These are phyloP conservation scores for Purshia tridentata DNA, from an alignment of 306 rosid genomes.

Conservation along the genomic window DNA sequence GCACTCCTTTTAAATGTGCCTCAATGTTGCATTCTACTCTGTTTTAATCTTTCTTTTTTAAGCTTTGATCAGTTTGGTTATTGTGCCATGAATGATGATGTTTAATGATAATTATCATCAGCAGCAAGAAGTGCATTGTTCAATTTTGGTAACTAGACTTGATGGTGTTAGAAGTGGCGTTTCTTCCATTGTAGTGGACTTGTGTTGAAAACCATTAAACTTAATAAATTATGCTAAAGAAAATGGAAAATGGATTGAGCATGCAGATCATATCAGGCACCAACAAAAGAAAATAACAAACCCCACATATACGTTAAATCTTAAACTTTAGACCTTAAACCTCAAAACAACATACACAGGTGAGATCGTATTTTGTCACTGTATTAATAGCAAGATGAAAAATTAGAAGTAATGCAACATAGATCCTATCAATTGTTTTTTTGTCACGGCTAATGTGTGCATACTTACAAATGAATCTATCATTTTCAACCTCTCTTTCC, in stretches of 20 bases:
- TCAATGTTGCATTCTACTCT: not conserved
- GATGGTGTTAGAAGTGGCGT: not conserved
- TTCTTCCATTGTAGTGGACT: not conserved
- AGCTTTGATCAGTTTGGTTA: not conserved
- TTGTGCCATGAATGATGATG: not conserved
- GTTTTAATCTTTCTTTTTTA: not conserved
- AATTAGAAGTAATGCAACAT: not conserved
- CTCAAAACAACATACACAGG: no score
- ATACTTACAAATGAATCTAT: not conserved
- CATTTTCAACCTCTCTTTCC: slow-evolving; percentile 4
- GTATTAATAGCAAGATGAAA: not conserved
- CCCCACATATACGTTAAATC: no score
- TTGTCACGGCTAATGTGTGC: no score
- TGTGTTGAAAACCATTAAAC: not conserved
- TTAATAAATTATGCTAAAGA: no score
- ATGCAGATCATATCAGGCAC: no score
- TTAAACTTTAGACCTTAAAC: not conserved
- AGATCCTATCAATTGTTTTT: no score
- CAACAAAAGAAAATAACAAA: no score
- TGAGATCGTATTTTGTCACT: no score
- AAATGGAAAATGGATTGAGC: no score
- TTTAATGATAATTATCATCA: not conserved
- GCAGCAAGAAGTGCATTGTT: not conserved
- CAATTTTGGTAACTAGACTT: no score
- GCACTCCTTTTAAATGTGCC: slow-evolving; percentile 30